Base-by-base conservation (phyloP, 176 grass and related monocot species). In the Saccharum officinarum region DNA sequence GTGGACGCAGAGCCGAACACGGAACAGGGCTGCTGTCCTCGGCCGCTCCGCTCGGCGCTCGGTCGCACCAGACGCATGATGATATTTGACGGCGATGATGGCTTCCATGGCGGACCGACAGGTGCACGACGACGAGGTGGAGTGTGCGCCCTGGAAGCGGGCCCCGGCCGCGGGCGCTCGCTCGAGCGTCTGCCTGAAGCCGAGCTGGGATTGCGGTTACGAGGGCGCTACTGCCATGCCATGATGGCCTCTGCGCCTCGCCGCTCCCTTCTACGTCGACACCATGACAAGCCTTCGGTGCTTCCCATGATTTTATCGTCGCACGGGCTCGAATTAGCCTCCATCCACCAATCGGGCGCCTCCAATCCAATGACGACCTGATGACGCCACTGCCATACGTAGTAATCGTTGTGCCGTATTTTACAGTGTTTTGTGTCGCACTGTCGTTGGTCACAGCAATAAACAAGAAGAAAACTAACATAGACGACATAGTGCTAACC, bases 11-110 rank as follows among this genome's bases (percentile, higher is more conserved):
- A 6, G 26, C 12, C 12, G 67, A 1, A 1, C 33, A 8, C 7
- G 37, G 37, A 41, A 38, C 34, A 5, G 2, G 37, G 20, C 10
- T 1, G 68, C 31, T 11, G 26, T 1, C 4, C 62, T 65, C 12
- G 26, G 10, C 63, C 40, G 45, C 71, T 65, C 25, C 7, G 10
- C 30, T 66, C 61, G 57, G 45, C 71, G 60, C 38, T 30, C 71
- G 70, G 67, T 39, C 60, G 77, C 59, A 33, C 49, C 46, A 17
- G 26, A 14, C 52, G 79, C 79, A 89, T 89, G 77, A 89, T 89
- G 62, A 63, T 50, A 80, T 85, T 89, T 89, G 87, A 80, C 82
- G 87, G 87, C 77, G 87, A 89, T 85, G 82, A 89, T 89, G 77
- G 77, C 82, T 23, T 80, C 76, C 82, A 80, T 76, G 82, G 67